Evolutionary conservation across 2,329 filamentous ascomycete species (phyloP).

Genomic region (Chalara sp.): DNA sequence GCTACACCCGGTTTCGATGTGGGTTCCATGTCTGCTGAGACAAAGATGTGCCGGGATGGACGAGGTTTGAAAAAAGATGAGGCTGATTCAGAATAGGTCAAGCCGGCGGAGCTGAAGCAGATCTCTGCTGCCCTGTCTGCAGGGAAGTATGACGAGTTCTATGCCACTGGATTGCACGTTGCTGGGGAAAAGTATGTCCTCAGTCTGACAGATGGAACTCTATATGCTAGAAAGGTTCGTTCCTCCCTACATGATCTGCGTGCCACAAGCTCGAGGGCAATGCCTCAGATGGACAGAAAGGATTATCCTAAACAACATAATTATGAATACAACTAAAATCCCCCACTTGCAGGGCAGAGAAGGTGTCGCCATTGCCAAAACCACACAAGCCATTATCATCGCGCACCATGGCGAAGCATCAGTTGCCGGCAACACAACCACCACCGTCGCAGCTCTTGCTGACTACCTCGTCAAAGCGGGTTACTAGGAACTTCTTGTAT

Average conservation of each 20-base stretch:
- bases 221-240: slow-evolving; percentile 81
- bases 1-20: slow-evolving; percentile 54
- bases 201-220: slow-evolving; percentile 64
- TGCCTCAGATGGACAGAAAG: no score
- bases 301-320: no score
- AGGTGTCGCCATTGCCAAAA: slow-evolving; percentile 79
- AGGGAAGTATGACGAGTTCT: slow-evolving; percentile 51
- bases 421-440: slow-evolving; percentile 68
- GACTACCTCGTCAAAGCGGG: slow-evolving; percentile 70
- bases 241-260: background rate
- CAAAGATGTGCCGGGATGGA: no score
- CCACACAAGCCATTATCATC: slow-evolving; percentile 80
- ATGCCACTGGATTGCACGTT: slow-evolving; percentile 67
- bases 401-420: slow-evolving; percentile 74
- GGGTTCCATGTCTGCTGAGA: slow-evolving; percentile 9
- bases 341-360: slow-evolving; percentile 55
- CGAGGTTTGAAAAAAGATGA: background rate
- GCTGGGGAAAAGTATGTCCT: slow-evolving; percentile 72
- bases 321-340: no score
- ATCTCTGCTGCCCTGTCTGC: slow-evolving; percentile 44
- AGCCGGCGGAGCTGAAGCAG: slow-evolving; percentile 52
- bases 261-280: no score
- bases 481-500: slow-evolving; percentile 50
- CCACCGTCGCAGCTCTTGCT: slow-evolving; percentile 74
- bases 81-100: slow-evolving; percentile 34